Percentiles rank a stretch among this genome's conserved stretches.
phyloP scores from a whole-genome alignment of 2,329 filamentous ascomycete species.

The Paracorniculantispora psalliotae region DNA sequence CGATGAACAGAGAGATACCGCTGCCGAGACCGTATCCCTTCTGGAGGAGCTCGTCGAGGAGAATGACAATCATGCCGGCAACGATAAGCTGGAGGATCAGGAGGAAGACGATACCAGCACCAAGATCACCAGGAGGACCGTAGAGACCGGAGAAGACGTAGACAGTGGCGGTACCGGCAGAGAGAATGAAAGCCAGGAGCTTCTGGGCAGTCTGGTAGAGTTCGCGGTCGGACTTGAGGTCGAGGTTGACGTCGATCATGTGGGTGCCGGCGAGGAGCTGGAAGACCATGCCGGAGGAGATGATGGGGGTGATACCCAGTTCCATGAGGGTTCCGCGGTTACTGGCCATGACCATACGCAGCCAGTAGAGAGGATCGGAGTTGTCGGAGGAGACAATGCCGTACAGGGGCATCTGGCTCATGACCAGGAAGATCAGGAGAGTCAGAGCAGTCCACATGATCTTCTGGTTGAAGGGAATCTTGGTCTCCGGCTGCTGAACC shows the following conservation, averaged over 20 bases:
- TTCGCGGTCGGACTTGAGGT: slow-evolving; percentile 99
- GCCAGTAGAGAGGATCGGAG: slow-evolving; percentile 98
- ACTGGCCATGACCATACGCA: slow-evolving; percentile 99
- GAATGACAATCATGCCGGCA: slow-evolving; percentile 96
- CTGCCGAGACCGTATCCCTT: slow-evolving; percentile 98
- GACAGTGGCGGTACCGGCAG: slow-evolving; percentile 94
- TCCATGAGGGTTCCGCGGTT: slow-evolving; percentile 97
- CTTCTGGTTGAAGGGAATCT: slow-evolving; percentile 98
- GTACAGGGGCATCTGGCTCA: slow-evolving; percentile 99
- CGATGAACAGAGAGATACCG: slow-evolving; percentile 98
- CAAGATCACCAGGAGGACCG: slow-evolving; percentile 91
- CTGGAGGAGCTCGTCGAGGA: slow-evolving; percentile 97
- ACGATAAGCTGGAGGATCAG: slow-evolving; percentile 97
- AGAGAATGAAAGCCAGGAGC: slow-evolving; percentile 95
- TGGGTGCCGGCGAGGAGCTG: slow-evolving; percentile 99
- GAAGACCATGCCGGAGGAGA: slow-evolving; percentile 99
- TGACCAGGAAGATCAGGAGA: slow-evolving; percentile 97
- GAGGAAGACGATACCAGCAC: slow-evolving; percentile 96
- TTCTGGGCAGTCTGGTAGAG: slow-evolving; percentile 99
- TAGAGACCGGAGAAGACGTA: slow-evolving; percentile 98
- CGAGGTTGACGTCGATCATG: slow-evolving; percentile 99
- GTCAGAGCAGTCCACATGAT: slow-evolving; percentile 94
- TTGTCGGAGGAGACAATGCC: slow-evolving; percentile 98
- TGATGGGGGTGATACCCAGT: slow-evolving; percentile 95
- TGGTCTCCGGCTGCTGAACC: slow-evolving; percentile 97